phyloP scores from a whole-genome alignment of 2,329 filamentous ascomycete species.

The Fusarium sarcochroum region DNA sequence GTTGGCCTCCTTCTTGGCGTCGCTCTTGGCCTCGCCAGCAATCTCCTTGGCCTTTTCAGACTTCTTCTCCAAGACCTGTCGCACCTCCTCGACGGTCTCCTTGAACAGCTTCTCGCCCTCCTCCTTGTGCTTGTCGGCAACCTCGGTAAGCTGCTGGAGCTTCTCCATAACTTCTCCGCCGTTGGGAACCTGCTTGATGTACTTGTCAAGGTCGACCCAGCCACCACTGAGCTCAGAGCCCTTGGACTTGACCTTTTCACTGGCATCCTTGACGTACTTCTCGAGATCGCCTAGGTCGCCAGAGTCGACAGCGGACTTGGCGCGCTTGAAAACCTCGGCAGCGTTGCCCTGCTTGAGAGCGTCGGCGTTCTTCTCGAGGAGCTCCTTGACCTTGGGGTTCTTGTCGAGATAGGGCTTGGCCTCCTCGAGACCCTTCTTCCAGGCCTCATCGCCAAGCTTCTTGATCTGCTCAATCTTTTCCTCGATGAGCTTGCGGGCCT shows the following conservation, averaged over 20 bases:
- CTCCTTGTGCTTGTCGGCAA: conserved; percentile 76
- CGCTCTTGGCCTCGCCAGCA: conserved; percentile 66
- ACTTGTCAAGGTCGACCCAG: conserved; percentile 69
- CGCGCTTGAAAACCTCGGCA: conserved; percentile 72
- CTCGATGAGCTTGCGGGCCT: conserved; percentile 73
- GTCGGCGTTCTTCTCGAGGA: conserved; percentile 79
- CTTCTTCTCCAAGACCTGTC: conserved; percentile 74
- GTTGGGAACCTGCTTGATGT: conserved; percentile 75
- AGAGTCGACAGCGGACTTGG: conserved; percentile 72
- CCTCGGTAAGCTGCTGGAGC: conserved; percentile 73
- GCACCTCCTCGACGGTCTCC: conserved; percentile 77
- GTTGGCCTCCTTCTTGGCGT: conserved; percentile 62
- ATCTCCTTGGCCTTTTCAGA: conserved; percentile 70
- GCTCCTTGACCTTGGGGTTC: conserved; percentile 80
- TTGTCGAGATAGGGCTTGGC: conserved; percentile 81
- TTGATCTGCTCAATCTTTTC: conserved; percentile 78
- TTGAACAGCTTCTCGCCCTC: conserved; percentile 79
- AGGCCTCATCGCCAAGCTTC: conserved; percentile 78
- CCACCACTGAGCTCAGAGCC: conserved; percentile 55
- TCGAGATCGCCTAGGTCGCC: conserved; percentile 67
- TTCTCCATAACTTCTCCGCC: conserved; percentile 76
- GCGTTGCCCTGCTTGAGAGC: conserved; percentile 76
- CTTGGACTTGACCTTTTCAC: conserved; percentile 62
- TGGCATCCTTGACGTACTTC: conserved; percentile 52
- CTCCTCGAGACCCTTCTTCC: conserved; percentile 79